A percentile compares a stretch with the other conserved stretches of the same genome.
phyloP scores from a whole-genome alignment of 805 yeast species.

The Brettanomyces anomalus region DNA sequence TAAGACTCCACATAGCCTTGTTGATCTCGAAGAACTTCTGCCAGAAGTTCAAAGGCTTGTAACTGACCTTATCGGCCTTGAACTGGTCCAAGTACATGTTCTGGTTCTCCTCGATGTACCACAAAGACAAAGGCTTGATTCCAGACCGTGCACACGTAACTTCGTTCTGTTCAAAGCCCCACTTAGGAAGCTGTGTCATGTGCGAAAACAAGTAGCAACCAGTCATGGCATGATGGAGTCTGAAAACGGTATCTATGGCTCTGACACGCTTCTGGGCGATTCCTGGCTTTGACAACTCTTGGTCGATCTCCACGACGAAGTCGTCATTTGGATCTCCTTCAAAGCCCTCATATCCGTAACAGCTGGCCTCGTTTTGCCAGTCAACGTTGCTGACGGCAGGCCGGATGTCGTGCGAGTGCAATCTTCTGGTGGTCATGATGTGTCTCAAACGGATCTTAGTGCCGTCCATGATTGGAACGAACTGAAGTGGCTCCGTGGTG shows the following conservation, averaged over 20 bases:
- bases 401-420: slow-evolving; percentile 78
- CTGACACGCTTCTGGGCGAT: slow-evolving; percentile 46
- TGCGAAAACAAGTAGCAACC: slow-evolving; percentile 75
- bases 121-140: slow-evolving; percentile 45
- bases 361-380: slow-evolving; percentile 78
- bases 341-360: slow-evolving; percentile 71
- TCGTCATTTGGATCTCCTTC: slow-evolving; percentile 82
- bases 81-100: slow-evolving; percentile 35
- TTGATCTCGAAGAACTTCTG: slow-evolving; percentile 60
- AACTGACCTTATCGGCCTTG: slow-evolving; percentile 41
- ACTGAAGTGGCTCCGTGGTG: slow-evolving; percentile 44
- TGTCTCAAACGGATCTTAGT: slow-evolving; percentile 65
- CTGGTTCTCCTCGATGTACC: slow-evolving; percentile 68
- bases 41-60: slow-evolving; percentile 44
- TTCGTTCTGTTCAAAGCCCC: slow-evolving; percentile 83
- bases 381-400: slow-evolving; percentile 69
- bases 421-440: slow-evolving; percentile 47
- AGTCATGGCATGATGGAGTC: slow-evolving; percentile 71
- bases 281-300: slow-evolving; percentile 38
- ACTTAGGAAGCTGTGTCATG: slow-evolving; percentile 63
- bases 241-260: slow-evolving; percentile 62
- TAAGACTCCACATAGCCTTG: slow-evolving; percentile 68
- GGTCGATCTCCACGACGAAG: slow-evolving; percentile 65
- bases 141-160: slow-evolving; percentile 75
- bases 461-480: slow-evolving; percentile 57